These are phyloP conservation scores for Pseudoturritis turrita DNA, from an alignment of 345 rosid genomes.

Conservation along the genomic window DNA sequence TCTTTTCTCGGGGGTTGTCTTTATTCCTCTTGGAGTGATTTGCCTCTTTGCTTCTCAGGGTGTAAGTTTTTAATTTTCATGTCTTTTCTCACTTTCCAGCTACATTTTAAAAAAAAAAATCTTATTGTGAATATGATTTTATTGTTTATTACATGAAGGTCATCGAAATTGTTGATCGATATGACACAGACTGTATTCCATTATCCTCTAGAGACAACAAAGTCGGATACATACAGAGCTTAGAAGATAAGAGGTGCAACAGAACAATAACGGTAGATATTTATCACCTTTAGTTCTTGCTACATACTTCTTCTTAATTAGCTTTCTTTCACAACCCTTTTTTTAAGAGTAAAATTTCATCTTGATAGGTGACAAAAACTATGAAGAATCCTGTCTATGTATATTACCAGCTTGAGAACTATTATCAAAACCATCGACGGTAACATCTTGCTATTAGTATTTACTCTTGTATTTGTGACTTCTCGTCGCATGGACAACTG, in stretches of 20 bases:
- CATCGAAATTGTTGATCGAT: slow-evolving; percentile 68
- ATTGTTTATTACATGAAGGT: slow-evolving; percentile 38
- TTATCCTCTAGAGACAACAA: slow-evolving; percentile 30
- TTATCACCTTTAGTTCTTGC: neutral
- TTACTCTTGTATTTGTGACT: neutral
- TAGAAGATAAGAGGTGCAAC: slow-evolving; percentile 42
- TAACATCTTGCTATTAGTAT: slow-evolving; percentile 9
- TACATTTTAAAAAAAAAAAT: no score
- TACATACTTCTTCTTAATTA: neutral
- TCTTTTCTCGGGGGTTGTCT: slow-evolving; percentile 65
- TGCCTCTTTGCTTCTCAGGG: slow-evolving; percentile 69
- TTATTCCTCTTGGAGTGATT: slow-evolving; percentile 82
- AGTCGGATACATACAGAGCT: slow-evolving; percentile 52
- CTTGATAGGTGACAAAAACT: slow-evolving; percentile 46
- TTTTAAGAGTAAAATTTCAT: no score
- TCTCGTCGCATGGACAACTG: neutral
- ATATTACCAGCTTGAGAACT: slow-evolving; percentile 90
- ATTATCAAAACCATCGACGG: slow-evolving; percentile 94
- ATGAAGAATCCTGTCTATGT: slow-evolving; percentile 76
- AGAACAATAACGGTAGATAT: slow-evolving; percentile 48
- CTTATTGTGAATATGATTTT: neutral
- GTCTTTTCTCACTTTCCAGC: neutral
- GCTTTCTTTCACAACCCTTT: neutral
- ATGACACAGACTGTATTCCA: slow-evolving; percentile 64
- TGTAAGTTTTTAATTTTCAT: slow-evolving; percentile 33